A percentile compares a stretch with the other conserved stretches of the same genome.
phyloP scores from a whole-genome alignment of 768 basidiomycete genomes.

The Naganishia onofrii region DNA sequence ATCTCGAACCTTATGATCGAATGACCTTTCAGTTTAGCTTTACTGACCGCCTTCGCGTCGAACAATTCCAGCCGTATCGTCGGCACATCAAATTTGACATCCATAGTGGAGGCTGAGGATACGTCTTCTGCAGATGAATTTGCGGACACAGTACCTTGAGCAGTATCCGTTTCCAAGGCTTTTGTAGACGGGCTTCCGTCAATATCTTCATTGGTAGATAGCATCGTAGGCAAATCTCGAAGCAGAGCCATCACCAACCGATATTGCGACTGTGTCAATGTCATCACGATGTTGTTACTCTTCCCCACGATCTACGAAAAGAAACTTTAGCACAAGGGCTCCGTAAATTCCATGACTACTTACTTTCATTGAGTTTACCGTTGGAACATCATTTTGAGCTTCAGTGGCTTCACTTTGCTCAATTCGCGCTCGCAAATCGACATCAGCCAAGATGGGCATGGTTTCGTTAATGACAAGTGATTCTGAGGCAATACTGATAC shows the following conservation, averaged over 20 bases:
- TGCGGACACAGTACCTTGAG: neutral
- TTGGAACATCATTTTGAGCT: constrained; percentile 59
- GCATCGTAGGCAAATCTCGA: neutral
- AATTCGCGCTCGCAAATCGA: constrained; percentile 68
- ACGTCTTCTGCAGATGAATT: neutral
- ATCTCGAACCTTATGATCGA: constrained; percentile 84
- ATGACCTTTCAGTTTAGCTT: constrained; percentile 64
- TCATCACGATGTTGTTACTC: constrained; percentile 78
- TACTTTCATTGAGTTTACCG: constrained; percentile 59
- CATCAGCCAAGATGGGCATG: constrained; percentile 89
- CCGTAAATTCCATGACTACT: constrained; percentile 29
- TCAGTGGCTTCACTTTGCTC: constrained; percentile 64
- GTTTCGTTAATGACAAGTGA: constrained; percentile 40
- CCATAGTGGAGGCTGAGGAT: constrained; percentile 57
- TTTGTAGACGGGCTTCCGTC: neutral
- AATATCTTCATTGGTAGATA: neutral
- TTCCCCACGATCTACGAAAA: constrained; percentile 62
- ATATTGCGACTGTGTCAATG: constrained; percentile 82
- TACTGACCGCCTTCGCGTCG: constrained; percentile 63
- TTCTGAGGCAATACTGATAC: constrained; percentile 77
- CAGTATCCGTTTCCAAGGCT: neutral
- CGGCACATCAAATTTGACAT: constrained; percentile 68
- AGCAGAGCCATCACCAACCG: constrained; percentile 59
- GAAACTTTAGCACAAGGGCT: constrained; percentile 36
- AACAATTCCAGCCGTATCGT: constrained; percentile 82